Percentiles rank a stretch among this genome's conserved stretches.
Conservation (phyloP, 108 stramenopile genomes). For the Cyclostephanos tholiformis region DNA sequence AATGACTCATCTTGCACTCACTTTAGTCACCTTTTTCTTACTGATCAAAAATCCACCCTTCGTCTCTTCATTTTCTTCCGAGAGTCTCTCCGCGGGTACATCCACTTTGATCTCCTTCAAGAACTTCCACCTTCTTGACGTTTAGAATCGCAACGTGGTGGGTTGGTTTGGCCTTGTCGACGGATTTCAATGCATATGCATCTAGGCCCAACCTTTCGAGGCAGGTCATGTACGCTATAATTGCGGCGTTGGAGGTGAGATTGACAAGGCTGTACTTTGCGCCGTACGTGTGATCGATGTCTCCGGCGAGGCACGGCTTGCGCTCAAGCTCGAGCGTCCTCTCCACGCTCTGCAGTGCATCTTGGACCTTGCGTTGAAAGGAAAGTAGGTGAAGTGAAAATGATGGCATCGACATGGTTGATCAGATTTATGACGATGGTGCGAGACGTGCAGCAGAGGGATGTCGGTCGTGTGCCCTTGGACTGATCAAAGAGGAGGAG, state of each 20-base stretch:
- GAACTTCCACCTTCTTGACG: constrained; percentile 44
- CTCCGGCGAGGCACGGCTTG: constrained; percentile 36
- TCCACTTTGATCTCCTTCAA: constrained; percentile 51
- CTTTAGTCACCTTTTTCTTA: constrained; percentile 32
- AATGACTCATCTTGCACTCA: constrained; percentile 1
- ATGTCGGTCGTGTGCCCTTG: no score
- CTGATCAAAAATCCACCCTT: constrained; percentile 23
- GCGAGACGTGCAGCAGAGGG: no score
- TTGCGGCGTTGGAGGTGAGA: constrained; percentile 60
- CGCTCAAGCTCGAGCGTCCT: constrained; percentile 30
- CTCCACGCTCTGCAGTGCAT: constrained; percentile 35
- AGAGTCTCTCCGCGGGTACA: constrained; percentile 37
- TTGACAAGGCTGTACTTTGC: constrained; percentile 78
- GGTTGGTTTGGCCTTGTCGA: constrained; percentile 47
- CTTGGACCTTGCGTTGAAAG: constrained; percentile 44
- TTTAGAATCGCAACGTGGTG: constrained; percentile 61
- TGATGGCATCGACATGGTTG: constrained; percentile 9
- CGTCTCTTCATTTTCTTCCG: constrained; percentile 25
- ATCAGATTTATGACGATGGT: no score
- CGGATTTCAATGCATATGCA: constrained; percentile 28
- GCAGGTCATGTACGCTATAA: constrained; percentile 63
- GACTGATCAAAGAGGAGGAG: no score
- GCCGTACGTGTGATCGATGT: constrained; percentile 63
- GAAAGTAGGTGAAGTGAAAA: constrained; percentile 22
- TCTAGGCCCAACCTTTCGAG: constrained; percentile 72